phyloP scores from a whole-genome alignment of 768 basidiomycete species.

The Lactifluus subvellereus region DNA sequence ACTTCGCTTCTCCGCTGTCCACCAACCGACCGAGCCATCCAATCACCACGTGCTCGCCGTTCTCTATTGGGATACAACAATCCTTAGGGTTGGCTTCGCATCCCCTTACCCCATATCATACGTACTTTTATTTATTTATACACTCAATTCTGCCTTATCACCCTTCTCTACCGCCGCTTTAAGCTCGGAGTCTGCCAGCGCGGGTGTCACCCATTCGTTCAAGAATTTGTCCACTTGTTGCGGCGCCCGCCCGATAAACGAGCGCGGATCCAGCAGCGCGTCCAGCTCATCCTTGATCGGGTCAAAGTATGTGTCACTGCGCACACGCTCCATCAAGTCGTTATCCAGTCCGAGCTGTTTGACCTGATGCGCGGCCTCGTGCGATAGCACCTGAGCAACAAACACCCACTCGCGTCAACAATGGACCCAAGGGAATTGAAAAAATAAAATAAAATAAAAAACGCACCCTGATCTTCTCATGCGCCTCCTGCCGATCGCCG shows the following conservation, averaged over 20 bases:
- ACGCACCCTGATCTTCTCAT: constrained; percentile 85
- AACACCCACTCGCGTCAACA: background rate
- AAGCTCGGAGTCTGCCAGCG: constrained; percentile 53
- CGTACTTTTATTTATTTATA: constrained; percentile 27
- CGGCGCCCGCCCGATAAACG: constrained; percentile 90
- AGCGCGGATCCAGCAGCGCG: constrained; percentile 71
- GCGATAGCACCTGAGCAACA: constrained; percentile 67
- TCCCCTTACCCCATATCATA: no score
- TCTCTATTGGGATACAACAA: no score
- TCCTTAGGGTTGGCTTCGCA: no score
- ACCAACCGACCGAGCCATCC: no score
- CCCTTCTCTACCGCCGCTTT: constrained; percentile 46
- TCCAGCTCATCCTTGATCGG: constrained; percentile 80
- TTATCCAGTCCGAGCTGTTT: constrained; percentile 94
- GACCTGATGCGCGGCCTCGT: constrained; percentile 90
- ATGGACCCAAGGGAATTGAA: no score
- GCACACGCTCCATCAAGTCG: constrained; percentile 88
- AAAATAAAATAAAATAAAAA: constrained; percentile 15
- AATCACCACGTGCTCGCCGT: no score
- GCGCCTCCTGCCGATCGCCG: constrained; percentile 93
- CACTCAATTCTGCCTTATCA: constrained; percentile 59
- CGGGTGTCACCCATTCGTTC: constrained; percentile 83
- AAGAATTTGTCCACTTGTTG: constrained; percentile 92
- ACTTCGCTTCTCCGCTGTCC: no score
- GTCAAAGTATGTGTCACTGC: constrained; percentile 78